These are phyloP conservation scores for Thelephora aurantiotincta DNA, from an alignment of 768 basidiomycete species.

Conservation along the genomic window DNA sequence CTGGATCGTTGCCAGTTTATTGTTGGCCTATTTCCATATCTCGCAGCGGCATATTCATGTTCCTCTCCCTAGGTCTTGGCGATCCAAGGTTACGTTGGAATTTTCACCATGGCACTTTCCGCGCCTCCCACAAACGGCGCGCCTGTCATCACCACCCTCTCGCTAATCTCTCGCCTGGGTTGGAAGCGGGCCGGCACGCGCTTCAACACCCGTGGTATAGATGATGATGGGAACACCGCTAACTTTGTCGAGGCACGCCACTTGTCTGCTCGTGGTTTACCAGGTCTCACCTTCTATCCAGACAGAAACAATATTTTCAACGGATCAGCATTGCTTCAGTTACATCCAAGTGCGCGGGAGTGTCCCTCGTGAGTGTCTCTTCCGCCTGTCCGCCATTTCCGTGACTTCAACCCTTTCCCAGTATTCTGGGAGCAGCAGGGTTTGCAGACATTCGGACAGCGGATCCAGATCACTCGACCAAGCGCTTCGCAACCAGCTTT, in stretches of 20 bases:
- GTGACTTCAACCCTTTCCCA: constrained; percentile 16
- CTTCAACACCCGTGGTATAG: constrained; percentile 93
- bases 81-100: constrained; percentile 88
- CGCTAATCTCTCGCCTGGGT: constrained; percentile 76
- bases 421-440: constrained; percentile 99
- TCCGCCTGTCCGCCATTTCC: neutral
- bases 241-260: constrained; percentile 84
- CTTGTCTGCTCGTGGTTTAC: neutral
- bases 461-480: constrained; percentile 90
- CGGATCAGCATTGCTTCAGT: constrained; percentile 77
- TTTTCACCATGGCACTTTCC: constrained; percentile 65
- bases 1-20: constrained; percentile 79
- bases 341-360: constrained; percentile 92
- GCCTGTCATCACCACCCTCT: constrained; percentile 59
- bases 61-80: constrained; percentile 47
- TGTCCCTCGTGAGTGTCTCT: constrained; percentile 64
- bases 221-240: constrained; percentile 88
- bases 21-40: constrained; percentile 28
- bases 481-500: constrained; percentile 96
- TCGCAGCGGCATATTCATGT: neutral
- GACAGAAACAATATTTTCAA: constrained; percentile 87
- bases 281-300: constrained; percentile 16
- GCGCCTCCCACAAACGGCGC: constrained; percentile 63
- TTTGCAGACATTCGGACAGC: constrained; percentile 85
- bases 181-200: constrained; percentile 95